phyloP scores from a whole-genome alignment of 768 basidiomycete species.

The Gelatoporia subvermispora region DNA sequence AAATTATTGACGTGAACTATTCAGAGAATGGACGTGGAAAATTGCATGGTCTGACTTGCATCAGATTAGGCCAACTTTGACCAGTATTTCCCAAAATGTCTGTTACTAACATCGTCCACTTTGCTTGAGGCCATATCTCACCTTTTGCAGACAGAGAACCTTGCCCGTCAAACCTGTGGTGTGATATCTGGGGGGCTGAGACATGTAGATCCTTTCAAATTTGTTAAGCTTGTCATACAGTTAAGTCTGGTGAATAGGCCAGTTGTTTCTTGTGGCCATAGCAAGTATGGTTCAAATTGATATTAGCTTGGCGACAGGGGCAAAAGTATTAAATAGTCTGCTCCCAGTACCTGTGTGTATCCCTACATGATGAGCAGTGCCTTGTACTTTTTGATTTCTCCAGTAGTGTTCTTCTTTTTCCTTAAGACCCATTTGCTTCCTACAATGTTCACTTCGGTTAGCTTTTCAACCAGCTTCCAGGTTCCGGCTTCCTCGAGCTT shows the following conservation, averaged over 20 bases:
- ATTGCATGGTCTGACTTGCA: conserved; percentile 12
- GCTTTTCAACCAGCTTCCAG: conserved; percentile 9
- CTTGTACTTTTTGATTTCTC: too few relatives aligned
- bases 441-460: neutral
- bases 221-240: conserved; percentile 24
- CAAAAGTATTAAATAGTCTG: conserved; percentile 21
- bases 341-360: conserved; percentile 24
- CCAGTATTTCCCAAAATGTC: conserved; percentile 4
- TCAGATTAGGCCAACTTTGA: conserved; percentile 7
- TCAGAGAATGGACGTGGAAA: conserved; percentile 1
- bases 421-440: conserved; percentile 1
- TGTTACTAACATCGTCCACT: conserved; percentile 12
- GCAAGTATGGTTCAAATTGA: too few relatives aligned
- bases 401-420: too few relatives aligned
- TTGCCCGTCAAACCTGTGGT: neutral
- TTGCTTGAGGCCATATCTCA: conserved; percentile 18
- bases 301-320: too few relatives aligned
- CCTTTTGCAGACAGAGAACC: conserved; percentile 10
- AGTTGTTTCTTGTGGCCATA: conserved; percentile 18
- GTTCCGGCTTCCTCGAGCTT: conserved; percentile 4
- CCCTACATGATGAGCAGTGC: conserved; percentile 27
- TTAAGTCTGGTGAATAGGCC: conserved; percentile 29
- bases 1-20: conserved; percentile 20
- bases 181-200: conserved; percentile 25
- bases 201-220: conserved; percentile 33